Conservation (phyloP, 2,329 filamentous ascomycete genomes). For the Scedosporium dehoogii region DNA sequence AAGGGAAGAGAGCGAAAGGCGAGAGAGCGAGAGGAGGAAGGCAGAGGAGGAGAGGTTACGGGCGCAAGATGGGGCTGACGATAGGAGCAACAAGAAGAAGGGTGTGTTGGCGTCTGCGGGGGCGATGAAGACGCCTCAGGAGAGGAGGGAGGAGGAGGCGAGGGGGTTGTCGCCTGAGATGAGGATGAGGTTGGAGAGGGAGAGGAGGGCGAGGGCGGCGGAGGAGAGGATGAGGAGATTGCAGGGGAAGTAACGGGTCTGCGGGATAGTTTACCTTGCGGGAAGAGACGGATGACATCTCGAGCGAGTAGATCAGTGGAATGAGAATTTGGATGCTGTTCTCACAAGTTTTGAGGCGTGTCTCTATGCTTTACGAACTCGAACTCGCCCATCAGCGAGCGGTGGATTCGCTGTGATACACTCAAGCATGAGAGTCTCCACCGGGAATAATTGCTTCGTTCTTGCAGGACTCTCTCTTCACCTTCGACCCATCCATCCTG, state of each 20-base stretch:
- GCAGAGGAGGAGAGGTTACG: conserved; percentile 65
- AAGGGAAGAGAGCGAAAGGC: conserved; percentile 54
- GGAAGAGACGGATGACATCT: neutral
- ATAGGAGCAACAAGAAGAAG: conserved; percentile 40
- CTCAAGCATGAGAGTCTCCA: too few relatives aligned
- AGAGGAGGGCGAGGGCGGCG: conserved; percentile 80
- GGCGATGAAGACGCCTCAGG: conserved; percentile 63
- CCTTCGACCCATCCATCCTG: too few relatives aligned
- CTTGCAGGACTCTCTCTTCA: too few relatives aligned
- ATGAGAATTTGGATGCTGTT: too few relatives aligned
- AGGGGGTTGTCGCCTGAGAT: conserved; percentile 83
- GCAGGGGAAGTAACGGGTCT: conserved; percentile 26
- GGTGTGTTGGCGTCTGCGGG: conserved; percentile 46
- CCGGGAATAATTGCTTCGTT: too few relatives aligned
- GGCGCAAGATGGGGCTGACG: conserved; percentile 47
- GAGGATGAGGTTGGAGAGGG: conserved; percentile 72
- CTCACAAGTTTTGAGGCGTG: too few relatives aligned
- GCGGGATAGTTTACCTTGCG: neutral
- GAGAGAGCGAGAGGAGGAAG: conserved; percentile 60
- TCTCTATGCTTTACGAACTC: too few relatives aligned
- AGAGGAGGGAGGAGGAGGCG: conserved; percentile 73
- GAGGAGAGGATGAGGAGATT: conserved; percentile 74
- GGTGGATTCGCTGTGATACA: too few relatives aligned
- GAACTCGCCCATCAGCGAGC: too few relatives aligned
- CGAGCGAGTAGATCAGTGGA: neutral